Conservation (phyloP, 352 stramenopile genomes). For the Pythium rishiriense region DNA sequence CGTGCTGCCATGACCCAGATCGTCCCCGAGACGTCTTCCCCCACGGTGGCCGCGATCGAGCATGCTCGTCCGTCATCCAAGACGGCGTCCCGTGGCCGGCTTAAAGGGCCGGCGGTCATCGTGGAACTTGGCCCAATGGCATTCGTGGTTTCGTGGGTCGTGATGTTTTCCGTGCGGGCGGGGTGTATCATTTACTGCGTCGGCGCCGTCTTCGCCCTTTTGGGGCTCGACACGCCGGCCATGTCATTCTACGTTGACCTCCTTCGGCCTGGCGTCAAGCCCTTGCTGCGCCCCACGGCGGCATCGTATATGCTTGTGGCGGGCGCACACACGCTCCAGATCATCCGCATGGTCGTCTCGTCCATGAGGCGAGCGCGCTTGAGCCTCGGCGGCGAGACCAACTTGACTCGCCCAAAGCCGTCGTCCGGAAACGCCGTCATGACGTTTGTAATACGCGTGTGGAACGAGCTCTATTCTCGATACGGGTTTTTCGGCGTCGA, state of each 20-base stretch:
- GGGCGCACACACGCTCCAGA: neutral
- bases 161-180: neutral
- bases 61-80: neutral
- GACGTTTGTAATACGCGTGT: neutral
- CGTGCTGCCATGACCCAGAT: neutral
- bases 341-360: neutral
- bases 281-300: neutral
- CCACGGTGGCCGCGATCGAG: neutral
- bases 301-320: neutral
- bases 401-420: neutral
- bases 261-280: constrained; percentile 17
- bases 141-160: constrained; percentile 1
- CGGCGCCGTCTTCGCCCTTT: constrained; percentile 24
- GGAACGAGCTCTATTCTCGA: constrained; percentile 18
- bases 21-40: neutral
- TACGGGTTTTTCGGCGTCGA: constrained; percentile 34
- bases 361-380: neutral
- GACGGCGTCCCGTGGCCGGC: neutral
- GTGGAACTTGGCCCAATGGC: neutral
- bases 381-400: constrained; percentile 2
- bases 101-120: neutral
- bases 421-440: neutral
- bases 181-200: constrained; percentile 31
- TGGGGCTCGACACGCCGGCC: constrained; percentile 37
- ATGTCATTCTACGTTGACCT: constrained; percentile 47